phyloP scores from a whole-genome alignment of 495 filamentous ascomycete species.

The Hypoxylon fuscum region DNA sequence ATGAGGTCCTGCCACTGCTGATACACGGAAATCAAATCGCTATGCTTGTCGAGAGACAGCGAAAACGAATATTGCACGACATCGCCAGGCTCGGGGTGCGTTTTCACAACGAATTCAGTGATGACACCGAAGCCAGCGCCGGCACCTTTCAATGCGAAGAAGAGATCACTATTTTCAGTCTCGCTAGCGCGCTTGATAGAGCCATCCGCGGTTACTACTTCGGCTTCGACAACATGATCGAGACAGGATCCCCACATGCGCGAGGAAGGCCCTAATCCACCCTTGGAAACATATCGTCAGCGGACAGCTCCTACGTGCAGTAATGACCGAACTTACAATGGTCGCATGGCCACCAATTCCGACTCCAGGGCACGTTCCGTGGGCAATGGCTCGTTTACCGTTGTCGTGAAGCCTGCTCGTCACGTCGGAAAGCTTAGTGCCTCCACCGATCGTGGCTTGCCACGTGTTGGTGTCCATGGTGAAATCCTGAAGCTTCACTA shows the following conservation, averaged over 20 bases:
- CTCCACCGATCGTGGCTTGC: conserved; percentile 72
- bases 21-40: conserved; percentile 52
- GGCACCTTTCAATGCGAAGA: conserved; percentile 66
- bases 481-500: conserved; percentile 64
- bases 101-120: conserved; percentile 69
- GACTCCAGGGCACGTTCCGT: conserved; percentile 69
- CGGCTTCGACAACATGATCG: conserved; percentile 63
- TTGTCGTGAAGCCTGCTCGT: conserved; percentile 65
- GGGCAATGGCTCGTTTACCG: conserved; percentile 71
- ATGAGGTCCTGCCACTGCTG: conserved; percentile 55
- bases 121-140: conserved; percentile 70
- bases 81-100: conserved; percentile 63
- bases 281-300: conserved; percentile 42
- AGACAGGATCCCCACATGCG: conserved; percentile 65
- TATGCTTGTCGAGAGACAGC: conserved; percentile 54
- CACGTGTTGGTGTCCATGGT: conserved; percentile 62
- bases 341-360: conserved; percentile 79
- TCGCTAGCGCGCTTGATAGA: conserved; percentile 62
- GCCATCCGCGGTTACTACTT: conserved; percentile 70
- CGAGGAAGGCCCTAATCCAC: conserved; percentile 62
- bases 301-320: neutral
- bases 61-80: conserved; percentile 62
- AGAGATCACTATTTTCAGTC: conserved; percentile 64
- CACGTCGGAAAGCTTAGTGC: conserved; percentile 69
- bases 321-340: conserved; percentile 48